These are phyloP conservation scores for Lodderomyces beijingensis DNA, from an alignment of 1,139 yeast genomes.

Conservation along the genomic window DNA sequence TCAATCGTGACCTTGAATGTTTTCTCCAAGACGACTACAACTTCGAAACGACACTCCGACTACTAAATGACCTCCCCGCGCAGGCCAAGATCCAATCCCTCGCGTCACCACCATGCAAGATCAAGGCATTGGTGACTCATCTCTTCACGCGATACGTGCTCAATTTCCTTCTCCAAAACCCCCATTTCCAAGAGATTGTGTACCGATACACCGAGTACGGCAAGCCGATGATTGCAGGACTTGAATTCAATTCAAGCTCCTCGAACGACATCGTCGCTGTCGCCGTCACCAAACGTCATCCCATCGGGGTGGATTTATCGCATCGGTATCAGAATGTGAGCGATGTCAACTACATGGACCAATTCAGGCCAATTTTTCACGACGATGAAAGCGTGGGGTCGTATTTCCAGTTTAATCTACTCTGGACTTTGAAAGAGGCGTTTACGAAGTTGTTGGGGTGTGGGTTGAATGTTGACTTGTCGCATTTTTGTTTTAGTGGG, in stretches of 20 bases:
- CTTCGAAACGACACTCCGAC: constrained; percentile 31
- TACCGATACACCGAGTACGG: constrained; percentile 30
- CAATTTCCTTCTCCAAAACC: constrained; percentile 16
- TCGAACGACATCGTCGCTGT: constrained; percentile 49
- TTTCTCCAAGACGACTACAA: constrained; percentile 30
- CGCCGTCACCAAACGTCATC: constrained; percentile 28
- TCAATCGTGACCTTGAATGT: constrained; percentile 10
- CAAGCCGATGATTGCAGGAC: constrained; percentile 25
- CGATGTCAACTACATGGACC: constrained; percentile 28
- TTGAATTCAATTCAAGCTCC: constrained; percentile 51
- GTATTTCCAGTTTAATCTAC: constrained; percentile 42
- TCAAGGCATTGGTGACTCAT: constrained; percentile 18
- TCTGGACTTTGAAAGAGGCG: constrained; percentile 75
- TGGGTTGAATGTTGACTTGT: constrained; percentile 55
- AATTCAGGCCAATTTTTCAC: constrained; percentile 47
- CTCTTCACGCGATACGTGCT: constrained; percentile 25
- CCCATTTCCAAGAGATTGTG: constrained; percentile 19
- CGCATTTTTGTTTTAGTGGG: constrained; percentile 17
- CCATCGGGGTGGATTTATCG: constrained; percentile 63
- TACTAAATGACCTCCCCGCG: constrained; percentile 26
- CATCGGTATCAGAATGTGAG: constrained; percentile 44
- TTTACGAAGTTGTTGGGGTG: constrained; percentile 59
- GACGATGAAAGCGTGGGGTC: constrained; percentile 29
- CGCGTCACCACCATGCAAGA: constrained; percentile 14
- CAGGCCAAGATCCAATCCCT: constrained; percentile 31